Evolutionary conservation across 305 asterid species (phyloP).

Genomic region (Petunia hybrid): DNA sequence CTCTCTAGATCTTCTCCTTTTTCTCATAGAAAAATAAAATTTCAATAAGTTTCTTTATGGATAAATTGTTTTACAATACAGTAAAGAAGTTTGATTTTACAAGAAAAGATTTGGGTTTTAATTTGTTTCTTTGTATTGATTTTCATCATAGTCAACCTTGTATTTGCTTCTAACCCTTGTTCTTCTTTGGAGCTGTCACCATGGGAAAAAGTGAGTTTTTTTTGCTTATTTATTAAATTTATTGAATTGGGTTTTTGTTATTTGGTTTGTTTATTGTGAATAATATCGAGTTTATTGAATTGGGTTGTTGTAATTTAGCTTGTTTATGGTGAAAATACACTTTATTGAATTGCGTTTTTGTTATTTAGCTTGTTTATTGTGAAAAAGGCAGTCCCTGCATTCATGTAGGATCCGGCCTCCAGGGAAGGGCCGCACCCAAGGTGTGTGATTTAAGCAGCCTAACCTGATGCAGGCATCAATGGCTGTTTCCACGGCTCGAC

Average conservation of each 20-base stretch:
- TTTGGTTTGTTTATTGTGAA: background rate
- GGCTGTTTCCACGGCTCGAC: too few relatives aligned
- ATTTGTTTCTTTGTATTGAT: constrained; percentile 44
- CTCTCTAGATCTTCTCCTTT: constrained; percentile 19
- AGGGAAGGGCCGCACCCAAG: too few relatives aligned
- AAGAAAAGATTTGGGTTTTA: constrained; percentile 40
- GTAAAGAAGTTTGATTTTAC: constrained; percentile 43
- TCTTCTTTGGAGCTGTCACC: constrained; percentile 33
- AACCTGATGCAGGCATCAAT: too few relatives aligned
- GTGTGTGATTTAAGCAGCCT: too few relatives aligned
- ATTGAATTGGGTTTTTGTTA: background rate
- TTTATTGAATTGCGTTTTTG: background rate
- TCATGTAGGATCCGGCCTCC: too few relatives aligned
- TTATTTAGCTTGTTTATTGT: background rate
- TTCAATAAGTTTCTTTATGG: constrained; percentile 54
- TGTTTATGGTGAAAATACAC: background rate
- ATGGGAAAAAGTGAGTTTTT: constrained; percentile 83
- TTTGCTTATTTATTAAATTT: background rate
- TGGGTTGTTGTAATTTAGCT: background rate
- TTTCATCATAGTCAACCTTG: constrained; percentile 54
- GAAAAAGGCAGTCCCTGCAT: background rate
- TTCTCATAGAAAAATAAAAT: background rate
- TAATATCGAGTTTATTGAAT: background rate
- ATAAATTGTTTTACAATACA: constrained; percentile 57
- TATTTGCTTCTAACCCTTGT: constrained; percentile 49